Evolutionary conservation across 1,284 basidiomycete genomes (phyloP).

Genomic region (Trametes versicolor): DNA sequence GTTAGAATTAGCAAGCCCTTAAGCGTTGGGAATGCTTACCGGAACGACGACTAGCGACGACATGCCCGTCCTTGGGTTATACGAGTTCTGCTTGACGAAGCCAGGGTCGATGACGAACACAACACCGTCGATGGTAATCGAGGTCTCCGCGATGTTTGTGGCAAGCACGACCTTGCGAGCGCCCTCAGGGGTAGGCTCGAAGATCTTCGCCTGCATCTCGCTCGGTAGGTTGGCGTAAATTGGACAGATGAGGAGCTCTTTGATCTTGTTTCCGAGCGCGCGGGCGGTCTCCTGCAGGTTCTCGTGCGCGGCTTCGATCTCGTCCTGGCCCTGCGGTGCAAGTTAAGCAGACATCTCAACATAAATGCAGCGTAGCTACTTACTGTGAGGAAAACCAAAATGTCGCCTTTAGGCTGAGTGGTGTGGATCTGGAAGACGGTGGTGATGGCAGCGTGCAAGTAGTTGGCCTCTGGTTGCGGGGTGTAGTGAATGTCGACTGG

Average conservation of each 20-base stretch:
- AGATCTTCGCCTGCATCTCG: conserved; percentile 99
- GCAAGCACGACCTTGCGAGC: conserved; percentile 97
- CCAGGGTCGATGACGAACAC: conserved; percentile 99
- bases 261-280: conserved; percentile 95
- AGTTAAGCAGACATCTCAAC: neutral
- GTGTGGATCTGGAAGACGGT: conserved; percentile 99
- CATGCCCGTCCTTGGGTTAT: conserved; percentile 97
- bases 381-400: conserved; percentile 96
- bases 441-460: conserved; percentile 97
- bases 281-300: conserved; percentile 95
- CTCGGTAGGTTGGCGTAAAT: conserved; percentile 98
- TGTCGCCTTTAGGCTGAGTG: conserved; percentile 98
- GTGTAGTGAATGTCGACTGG: conserved; percentile 99
- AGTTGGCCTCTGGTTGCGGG: conserved; percentile 97
- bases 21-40: conserved; percentile 56
- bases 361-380: conserved; percentile 37
- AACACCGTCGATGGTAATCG: conserved; percentile 97
- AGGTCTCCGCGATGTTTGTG: conserved; percentile 99
- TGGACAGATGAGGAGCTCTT: conserved; percentile 94
- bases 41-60: conserved; percentile 94
- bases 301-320: conserved; percentile 97
- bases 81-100: conserved; percentile 98
- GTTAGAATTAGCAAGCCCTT: too few species aligned
- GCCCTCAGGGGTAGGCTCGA: conserved; percentile 97
- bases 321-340: conserved; percentile 87